Percentiles rank a stretch among this genome's conserved stretches.
Evolutionary conservation across 441 rosid species (phyloP).

Genomic region (Pelargonium australe): DNA sequence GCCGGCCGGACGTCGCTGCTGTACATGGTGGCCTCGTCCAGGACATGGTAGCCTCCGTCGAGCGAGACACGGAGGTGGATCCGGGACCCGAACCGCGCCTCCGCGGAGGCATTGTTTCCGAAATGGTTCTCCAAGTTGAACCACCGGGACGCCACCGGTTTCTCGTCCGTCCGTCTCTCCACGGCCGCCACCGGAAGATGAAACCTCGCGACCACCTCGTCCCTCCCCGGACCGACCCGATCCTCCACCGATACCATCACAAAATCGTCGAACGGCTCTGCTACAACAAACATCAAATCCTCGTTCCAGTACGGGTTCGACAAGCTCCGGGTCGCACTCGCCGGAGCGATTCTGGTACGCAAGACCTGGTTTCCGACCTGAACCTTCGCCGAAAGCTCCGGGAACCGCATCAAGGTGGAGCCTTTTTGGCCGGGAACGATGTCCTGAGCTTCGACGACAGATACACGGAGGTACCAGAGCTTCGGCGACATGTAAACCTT

Average conservation of each 20-base stretch:
- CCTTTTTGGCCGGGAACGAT: constrained; percentile 52
- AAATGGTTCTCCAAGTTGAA: constrained; percentile 55
- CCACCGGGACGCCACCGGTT: constrained; percentile 53
- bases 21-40: constrained; percentile 86
- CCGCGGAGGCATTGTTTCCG: constrained; percentile 47
- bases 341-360: constrained; percentile 45
- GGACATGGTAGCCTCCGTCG: constrained; percentile 92
- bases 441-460: constrained; percentile 71
- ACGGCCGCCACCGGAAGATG: constrained; percentile 42
- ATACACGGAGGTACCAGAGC: constrained; percentile 71
- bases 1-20: constrained; percentile 83
- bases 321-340: constrained; percentile 30
- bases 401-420: constrained; percentile 28
- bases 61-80: constrained; percentile 70
- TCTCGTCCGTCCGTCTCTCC: constrained; percentile 61
- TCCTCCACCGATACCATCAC: constrained; percentile 56
- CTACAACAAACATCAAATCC: constrained; percentile 66
- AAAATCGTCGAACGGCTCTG: constrained; percentile 66
- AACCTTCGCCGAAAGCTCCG: constrained; percentile 57
- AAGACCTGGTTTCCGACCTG: constrained; percentile 50
- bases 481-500: constrained; percentile 64
- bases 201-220: constrained; percentile 47
- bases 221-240: constrained; percentile 44
- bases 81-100: constrained; percentile 65
- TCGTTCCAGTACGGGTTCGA: constrained; percentile 68